phyloP scores from a whole-genome alignment of 2,329 filamentous ascomycete genomes.

The Pyricularia sp. region DNA sequence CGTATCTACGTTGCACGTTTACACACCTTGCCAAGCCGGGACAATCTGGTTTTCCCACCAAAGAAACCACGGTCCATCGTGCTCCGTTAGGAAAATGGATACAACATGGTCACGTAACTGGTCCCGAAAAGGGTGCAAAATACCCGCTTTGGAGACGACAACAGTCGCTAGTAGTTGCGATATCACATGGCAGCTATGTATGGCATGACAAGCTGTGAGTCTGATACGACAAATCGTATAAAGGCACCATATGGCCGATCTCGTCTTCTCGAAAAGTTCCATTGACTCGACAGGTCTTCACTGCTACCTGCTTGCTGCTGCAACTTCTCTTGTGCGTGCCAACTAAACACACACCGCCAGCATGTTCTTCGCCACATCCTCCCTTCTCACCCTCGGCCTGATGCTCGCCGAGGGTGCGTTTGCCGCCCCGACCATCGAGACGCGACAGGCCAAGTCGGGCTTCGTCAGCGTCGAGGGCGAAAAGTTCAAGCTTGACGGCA shows the following conservation, averaged over 20 bases:
- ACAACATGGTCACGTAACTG: background rate
- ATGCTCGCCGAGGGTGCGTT: conserved; percentile 4
- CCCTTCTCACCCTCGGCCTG: conserved; percentile 1
- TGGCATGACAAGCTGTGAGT: background rate
- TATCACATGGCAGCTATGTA: background rate
- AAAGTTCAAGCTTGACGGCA: conserved; percentile 43
- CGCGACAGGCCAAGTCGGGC: conserved; percentile 18
- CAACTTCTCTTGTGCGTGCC: background rate
- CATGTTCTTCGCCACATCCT: conserved; percentile 3
- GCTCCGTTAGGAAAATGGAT: background rate
- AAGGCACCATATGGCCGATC: background rate
- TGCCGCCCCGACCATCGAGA: background rate
- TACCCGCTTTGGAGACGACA: background rate
- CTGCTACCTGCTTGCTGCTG: background rate
- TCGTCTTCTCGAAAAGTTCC: too few relatives aligned
- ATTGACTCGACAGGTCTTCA: too few relatives aligned
- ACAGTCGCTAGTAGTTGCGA: background rate
- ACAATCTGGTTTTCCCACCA: background rate
- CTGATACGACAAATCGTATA: background rate
- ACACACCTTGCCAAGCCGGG: background rate
- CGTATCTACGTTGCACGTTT: too few relatives aligned
- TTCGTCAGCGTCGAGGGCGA: conserved; percentile 40
- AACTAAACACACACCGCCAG: background rate
- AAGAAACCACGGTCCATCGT: background rate
- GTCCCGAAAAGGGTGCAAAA: background rate